A percentile compares a stretch with the other conserved stretches of the same genome.
These are phyloP conservation scores for Saccharomyces hybrid DNA, from an alignment of 1,139 yeast genomes.

Conservation along the genomic window DNA sequence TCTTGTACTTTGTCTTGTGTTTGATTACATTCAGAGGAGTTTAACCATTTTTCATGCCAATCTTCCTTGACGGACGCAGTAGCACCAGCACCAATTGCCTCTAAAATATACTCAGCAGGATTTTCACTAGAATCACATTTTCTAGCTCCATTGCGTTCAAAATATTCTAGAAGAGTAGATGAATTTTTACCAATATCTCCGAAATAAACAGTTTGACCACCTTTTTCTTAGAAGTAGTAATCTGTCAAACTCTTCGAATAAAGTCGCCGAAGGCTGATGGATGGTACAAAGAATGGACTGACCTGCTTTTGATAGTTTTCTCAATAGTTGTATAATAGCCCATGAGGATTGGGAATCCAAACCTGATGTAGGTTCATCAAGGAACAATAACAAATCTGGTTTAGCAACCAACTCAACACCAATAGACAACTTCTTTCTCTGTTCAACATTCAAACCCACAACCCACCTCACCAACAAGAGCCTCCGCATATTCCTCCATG, in stretches of 20 bases:
- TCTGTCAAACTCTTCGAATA: slow-evolving; percentile 44
- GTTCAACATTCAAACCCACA: slow-evolving; percentile 51
- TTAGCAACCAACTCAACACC: slow-evolving; percentile 45
- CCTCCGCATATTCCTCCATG: slow-evolving; percentile 44
- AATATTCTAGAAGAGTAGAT: slow-evolving; percentile 40
- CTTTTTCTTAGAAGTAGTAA: slow-evolving; percentile 39
- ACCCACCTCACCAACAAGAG: slow-evolving; percentile 44
- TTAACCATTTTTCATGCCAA: slow-evolving; percentile 45
- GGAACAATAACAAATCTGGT: slow-evolving; percentile 38
- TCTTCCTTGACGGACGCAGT: slow-evolving; percentile 39
- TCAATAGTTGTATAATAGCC: slow-evolving; percentile 39
- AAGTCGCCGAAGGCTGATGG: slow-evolving; percentile 45
- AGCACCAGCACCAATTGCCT: slow-evolving; percentile 58
- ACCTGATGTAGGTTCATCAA: slow-evolving; percentile 45
- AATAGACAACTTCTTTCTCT: slow-evolving; percentile 48
- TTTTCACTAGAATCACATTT: slow-evolving; percentile 44
- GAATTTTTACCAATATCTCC: slow-evolving; percentile 53
- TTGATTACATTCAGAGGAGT: slow-evolving; percentile 34
- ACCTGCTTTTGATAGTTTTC: slow-evolving; percentile 39
- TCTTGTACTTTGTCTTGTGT: slow-evolving; percentile 25
- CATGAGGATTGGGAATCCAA: slow-evolving; percentile 45
- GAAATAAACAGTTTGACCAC: slow-evolving; percentile 55
- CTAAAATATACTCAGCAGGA: slow-evolving; percentile 54
- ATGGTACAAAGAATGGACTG: slow-evolving; percentile 37
- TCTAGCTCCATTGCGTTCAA: slow-evolving; percentile 48